Evolutionary conservation across 257 asterid genomes (phyloP), one percentile per base, ranked within the genome.

Genomic region (Coffea eugenioides): DNA sequence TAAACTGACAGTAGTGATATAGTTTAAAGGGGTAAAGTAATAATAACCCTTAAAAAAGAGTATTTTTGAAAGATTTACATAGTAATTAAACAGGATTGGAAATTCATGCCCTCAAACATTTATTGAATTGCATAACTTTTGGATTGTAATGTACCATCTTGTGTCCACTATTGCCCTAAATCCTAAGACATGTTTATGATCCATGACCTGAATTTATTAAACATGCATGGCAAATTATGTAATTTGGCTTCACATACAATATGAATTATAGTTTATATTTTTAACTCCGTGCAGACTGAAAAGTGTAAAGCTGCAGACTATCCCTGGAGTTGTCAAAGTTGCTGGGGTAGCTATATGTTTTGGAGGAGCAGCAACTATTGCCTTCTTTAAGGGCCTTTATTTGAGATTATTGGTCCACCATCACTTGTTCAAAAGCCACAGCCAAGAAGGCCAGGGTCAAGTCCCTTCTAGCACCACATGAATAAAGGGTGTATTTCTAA

Each of bases 401-500:
- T 51, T 95, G 79, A 89, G 87, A 69, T 81, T 93, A 16, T 52
- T 90, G 77, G 41, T 89, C 6, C 86, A 88, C 66, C 94, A 93
- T 77, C 97, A 93, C 84, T 85, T 93, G 71, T 69, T 93, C 31
- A 87, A 79, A n/a, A 82, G 78, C 59, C 81, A 89, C 34, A 70
- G 75, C 4, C 88, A 86, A 27, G 84, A 86, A 65, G 41, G 69
- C 18, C 86, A 84, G 62, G 66, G 64, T 3, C 85, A 80, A 43
- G 71, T 79, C 75, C 83, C 92, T 62, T 83, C 92, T 6, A 56
- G 78, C 84, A 77, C 68, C 14, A 77, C 89, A 11, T 93, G 98
- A 98, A 83, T 86, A 52, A 88, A 88, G 77, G 98, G 98, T 69
- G 98, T 95, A 72, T 88, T 91, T 69, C 90, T 93, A 67, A 68